Conservation (phyloP, 495 filamentous ascomycete species). For the Xylaria venustula region DNA sequence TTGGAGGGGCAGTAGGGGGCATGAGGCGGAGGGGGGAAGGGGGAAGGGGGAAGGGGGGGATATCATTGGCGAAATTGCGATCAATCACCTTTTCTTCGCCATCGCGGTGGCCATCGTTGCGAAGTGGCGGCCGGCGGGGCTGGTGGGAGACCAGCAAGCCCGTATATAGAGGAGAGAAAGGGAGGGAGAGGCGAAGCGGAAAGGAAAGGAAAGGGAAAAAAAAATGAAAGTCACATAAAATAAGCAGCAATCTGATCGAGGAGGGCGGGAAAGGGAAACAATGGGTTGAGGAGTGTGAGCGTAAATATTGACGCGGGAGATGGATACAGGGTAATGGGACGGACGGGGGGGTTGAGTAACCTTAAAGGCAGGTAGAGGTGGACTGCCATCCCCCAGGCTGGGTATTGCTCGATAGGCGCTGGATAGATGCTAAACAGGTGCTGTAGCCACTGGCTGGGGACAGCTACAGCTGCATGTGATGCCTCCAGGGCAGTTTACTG, state of each 20-base stretch:
- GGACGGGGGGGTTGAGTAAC: background rate
- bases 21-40: background rate
- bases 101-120: slow-evolving; percentile 23
- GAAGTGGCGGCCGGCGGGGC: slow-evolving; percentile 17
- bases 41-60: too few relatives aligned
- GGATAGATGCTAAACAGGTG: too few relatives aligned
- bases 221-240: background rate
- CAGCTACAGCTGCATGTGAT: too few relatives aligned
- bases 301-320: background rate
- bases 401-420: too few relatives aligned
- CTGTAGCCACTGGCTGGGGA: too few relatives aligned
- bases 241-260: slow-evolving; percentile 4
- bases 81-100: slow-evolving; percentile 28
- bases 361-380: too few relatives aligned
- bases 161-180: slow-evolving; percentile 26
- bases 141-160: slow-evolving; percentile 10
- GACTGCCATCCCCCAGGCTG: too few relatives aligned
- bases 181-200: too few relatives aligned
- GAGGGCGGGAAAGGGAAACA: background rate
- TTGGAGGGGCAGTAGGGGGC: slow-evolving; percentile 16
- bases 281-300: slow-evolving; percentile 5
- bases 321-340: background rate
- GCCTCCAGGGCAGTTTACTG: too few relatives aligned
- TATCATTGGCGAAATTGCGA: background rate
- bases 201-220: slow-evolving; percentile 5